phyloP scores from a whole-genome alignment of 495 filamentous ascomycete genomes.

The Tuber umbilicatum region DNA sequence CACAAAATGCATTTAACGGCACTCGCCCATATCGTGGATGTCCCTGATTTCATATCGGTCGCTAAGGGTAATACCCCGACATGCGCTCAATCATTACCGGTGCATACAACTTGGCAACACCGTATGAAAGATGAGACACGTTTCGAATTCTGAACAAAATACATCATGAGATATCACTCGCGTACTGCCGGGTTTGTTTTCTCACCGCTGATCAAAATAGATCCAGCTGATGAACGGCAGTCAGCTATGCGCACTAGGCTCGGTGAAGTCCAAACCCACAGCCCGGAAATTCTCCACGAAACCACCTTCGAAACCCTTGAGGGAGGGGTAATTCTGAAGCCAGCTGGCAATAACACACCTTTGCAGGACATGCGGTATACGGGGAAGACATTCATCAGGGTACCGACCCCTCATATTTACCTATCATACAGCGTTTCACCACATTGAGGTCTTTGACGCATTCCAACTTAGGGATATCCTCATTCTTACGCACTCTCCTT shows the following conservation, averaged over 20 bases:
- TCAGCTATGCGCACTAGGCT: neutral
- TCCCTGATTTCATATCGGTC: neutral
- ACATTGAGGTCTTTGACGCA: neutral
- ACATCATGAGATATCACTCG: slow-evolving; percentile 5
- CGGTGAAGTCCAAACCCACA: neutral
- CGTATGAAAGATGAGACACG: neutral
- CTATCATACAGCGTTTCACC: neutral
- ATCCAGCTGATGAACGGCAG: neutral
- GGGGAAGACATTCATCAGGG: neutral
- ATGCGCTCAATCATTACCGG: neutral
- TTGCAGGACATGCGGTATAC: neutral
- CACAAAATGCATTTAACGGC: neutral
- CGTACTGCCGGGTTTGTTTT: neutral
- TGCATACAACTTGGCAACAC: neutral
- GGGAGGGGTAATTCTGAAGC: slow-evolving; percentile 5
- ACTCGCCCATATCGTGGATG: neutral
- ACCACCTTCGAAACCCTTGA: neutral
- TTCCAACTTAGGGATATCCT: neutral
- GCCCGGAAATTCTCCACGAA: neutral
- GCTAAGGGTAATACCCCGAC: neutral
- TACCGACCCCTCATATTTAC: slow-evolving; percentile 3
- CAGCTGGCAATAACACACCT: slow-evolving; percentile 4
- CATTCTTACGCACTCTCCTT: neutral
- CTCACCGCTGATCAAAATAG: slow-evolving; percentile 1
- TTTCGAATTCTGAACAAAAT: neutral